phyloP scores from a whole-genome alignment of 768 basidiomycete genomes.

The Kwoniella dendrophila region DNA sequence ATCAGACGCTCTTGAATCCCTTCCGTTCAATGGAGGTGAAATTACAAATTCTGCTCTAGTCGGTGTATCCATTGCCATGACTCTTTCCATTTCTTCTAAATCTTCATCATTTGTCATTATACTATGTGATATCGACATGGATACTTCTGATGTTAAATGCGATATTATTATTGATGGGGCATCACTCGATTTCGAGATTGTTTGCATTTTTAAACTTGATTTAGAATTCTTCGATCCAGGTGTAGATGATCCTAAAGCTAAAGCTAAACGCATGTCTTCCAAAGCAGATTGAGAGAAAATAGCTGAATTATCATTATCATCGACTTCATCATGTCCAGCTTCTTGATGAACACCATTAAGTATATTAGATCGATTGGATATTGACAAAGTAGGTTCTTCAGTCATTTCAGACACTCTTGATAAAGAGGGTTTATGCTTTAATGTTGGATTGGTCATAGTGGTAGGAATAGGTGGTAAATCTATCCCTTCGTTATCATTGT shows the following conservation, averaged over 20 bases:
- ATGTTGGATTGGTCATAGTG: constrained; percentile 4
- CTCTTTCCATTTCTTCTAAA: constrained; percentile 45
- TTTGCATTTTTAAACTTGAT: not conserved
- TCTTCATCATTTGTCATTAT: constrained; percentile 26
- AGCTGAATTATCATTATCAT: not conserved
- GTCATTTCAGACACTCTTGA: constrained; percentile 18
- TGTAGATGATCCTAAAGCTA: not conserved
- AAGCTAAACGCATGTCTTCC: constrained; percentile 20
- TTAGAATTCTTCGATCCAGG: not conserved
- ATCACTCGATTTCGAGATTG: not conserved
- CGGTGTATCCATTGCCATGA: constrained; percentile 49
- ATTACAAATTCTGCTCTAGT: constrained; percentile 49
- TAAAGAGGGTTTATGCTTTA: constrained; percentile 14
- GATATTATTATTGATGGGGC: too few relatives aligned
- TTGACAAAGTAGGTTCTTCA: constrained; percentile 14
- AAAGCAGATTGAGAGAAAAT: constrained; percentile 10
- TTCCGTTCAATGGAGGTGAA: constrained; percentile 24
- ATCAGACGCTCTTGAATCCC: constrained; percentile 6
- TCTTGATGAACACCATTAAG: not conserved
- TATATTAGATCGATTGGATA: not conserved
- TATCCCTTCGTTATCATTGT: constrained; percentile 1
- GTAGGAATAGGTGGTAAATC: constrained; percentile 42
- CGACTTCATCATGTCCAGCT: not conserved
- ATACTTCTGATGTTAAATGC: too few relatives aligned
- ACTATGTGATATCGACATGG: too few relatives aligned